Base-by-base conservation (phyloP, 1,139 yeast species). In the Kodamaea fungicola region DNA sequence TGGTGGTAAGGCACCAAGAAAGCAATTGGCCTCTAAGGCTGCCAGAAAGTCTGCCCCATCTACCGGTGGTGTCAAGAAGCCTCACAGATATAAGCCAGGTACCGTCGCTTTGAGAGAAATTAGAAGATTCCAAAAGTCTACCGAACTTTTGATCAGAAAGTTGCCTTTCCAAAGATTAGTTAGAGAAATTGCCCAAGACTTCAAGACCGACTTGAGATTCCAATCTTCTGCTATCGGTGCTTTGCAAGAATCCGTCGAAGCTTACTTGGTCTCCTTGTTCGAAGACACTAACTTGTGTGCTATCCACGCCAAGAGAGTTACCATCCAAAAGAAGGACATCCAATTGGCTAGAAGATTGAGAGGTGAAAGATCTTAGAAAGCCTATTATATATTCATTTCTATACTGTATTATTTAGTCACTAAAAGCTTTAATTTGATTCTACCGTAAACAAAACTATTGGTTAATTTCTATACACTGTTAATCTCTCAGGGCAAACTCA, bases 41-140 rank as follows among this genome's bases (percentile, higher is more conserved):
- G 97, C 97, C 57, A 85, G 97, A 82, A 90, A 90, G 76, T 89
- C 97, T 42, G 97, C 97, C 45, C 92, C 95, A 76, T 78, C 96
- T 51, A 82, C 96, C 52, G 97, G 97, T 69, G 97, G 97, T 83
- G 97, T 90, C 68, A 90, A 90, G 90, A 90, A 90, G 80, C 97
- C 97, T 56, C 97, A 90, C 88, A 88, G 97, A 85, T 90, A 89
- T 78, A 90, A 89, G 92, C 97, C 97, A 71, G 97, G 97, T 89
- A 90, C 97, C 64, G 97, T 90, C 64, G 97, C 97, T 60, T 85
- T 90, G 67, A 90, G 97, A 85, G 97, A 90, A 79, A 90, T 90
- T 65, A 88, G 97, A 84, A 88, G 97, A 78, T 90, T 90, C 82
- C 97, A 90, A 78, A 90, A 90, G 75, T 86, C 96, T 50, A 90